Base-by-base conservation (phyloP, 345 rosid genomes). In the Arabis alpina region DNA sequence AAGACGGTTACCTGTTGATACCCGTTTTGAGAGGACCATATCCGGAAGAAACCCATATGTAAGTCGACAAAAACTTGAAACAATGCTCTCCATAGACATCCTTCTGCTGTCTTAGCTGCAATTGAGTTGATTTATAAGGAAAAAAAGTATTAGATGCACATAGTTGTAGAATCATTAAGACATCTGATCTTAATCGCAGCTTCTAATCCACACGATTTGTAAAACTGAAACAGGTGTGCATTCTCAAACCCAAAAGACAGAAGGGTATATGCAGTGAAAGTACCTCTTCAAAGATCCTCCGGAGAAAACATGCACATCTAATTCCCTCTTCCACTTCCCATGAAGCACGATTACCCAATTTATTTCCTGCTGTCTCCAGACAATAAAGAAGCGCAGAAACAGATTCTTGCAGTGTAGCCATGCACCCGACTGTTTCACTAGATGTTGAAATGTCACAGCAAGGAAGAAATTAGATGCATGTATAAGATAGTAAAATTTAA, bases 241-340 rank as follows among this genome's bases (percentile, higher is more conserved):
- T 58, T 48, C 50, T 51, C 48, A 42, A 53, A 24, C 36, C 11
- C 61, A 43, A 62, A 44, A 56, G 43, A 65, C 10, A 45, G 42
- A 27, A 52, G 9, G 60, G 63, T 5, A 39, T 11, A 58, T 51
- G 42, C 32, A 74, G 55, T 14, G 53, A 37, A 27, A 5, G 40
- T 60, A 94, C 99, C 99, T 94, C 99, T 86, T 94, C 96, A 36
- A 89, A 91, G 68, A 91, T 88, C 78, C 99, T 89, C 57, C 96
- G 85, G 11, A 89, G 85, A 63, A 80, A 85, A 77, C 83, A 72
- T 23, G 98, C 98, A 61, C 97, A 88, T 77, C 79, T 83, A 51
- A 83, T 83, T 32, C 87, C 86, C 74, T 86, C 96, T 75, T 77
- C 76, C 42, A 80, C 79, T 61, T 80, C 78, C 90, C 84, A 81